Evolutionary conservation across 2,329 filamentous ascomycete genomes (phyloP).

Genomic region (Neofusicoccum laricinum): DNA sequence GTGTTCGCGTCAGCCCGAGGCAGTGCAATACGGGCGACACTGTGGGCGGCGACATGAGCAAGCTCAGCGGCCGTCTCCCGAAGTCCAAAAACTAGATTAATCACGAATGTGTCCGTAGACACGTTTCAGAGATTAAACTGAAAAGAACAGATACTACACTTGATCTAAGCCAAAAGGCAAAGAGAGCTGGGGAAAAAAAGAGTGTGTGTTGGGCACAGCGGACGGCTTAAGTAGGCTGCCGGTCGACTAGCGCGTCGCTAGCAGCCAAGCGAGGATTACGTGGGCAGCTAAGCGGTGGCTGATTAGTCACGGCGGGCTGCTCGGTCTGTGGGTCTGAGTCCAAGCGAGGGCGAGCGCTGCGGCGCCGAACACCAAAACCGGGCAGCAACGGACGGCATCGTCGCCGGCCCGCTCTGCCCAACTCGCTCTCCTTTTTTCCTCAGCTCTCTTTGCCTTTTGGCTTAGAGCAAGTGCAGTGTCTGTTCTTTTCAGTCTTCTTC

Average conservation of each 20-base stretch:
- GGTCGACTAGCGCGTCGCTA: background rate
- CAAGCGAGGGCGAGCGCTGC: too few relatives aligned
- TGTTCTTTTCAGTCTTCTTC: background rate
- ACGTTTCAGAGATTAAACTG: conserved; percentile 14
- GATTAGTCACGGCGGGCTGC: too few relatives aligned
- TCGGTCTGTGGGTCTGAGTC: too few relatives aligned
- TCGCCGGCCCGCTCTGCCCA: too few relatives aligned
- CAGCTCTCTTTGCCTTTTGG: too few relatives aligned
- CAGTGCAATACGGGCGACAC: conserved; percentile 14
- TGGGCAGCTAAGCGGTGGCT: background rate
- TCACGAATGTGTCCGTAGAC: conserved; percentile 9
- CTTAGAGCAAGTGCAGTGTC: too few relatives aligned
- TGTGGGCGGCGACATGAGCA: conserved; percentile 7
- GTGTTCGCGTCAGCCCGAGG: conserved; percentile 7
- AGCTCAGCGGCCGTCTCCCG: conserved; percentile 8
- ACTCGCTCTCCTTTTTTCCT: too few relatives aligned
- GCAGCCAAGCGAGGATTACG: background rate
- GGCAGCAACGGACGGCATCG: too few relatives aligned
- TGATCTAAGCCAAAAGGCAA: conserved; percentile 17
- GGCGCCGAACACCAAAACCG: too few relatives aligned
- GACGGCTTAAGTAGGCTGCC: too few relatives aligned
- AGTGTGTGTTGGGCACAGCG: too few relatives aligned
- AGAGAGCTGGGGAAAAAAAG: conserved; percentile 6
- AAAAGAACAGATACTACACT: conserved; percentile 17
- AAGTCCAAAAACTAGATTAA: conserved; percentile 3